phyloP scores from a whole-genome alignment of 345 rosid species.

The Passiflora organensis region DNA sequence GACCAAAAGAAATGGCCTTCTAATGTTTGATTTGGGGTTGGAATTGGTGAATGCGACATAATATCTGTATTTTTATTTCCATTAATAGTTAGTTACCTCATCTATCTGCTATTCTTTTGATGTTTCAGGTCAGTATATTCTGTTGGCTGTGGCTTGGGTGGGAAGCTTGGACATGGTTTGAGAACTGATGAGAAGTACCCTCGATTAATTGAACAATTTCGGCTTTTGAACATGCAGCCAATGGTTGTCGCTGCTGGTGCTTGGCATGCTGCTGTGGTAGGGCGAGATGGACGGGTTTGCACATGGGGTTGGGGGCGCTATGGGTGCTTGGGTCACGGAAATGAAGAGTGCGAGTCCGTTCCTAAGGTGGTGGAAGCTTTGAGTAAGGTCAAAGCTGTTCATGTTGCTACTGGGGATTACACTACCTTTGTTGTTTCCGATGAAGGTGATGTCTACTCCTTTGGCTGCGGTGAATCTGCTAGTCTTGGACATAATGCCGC shows the following conservation, averaged over 20 bases:
- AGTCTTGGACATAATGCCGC: constrained; percentile 77
- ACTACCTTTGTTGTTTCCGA: constrained; percentile 86
- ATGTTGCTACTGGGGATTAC: constrained; percentile 88
- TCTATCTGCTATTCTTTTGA: too few species aligned
- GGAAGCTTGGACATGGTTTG: constrained; percentile 93
- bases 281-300: constrained; percentile 86
- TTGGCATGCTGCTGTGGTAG: constrained; percentile 98
- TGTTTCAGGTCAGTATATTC: constrained; percentile 83
- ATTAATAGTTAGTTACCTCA: too few species aligned
- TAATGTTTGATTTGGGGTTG: too few species aligned
- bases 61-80: too few species aligned
- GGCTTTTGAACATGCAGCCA: constrained; percentile 69
- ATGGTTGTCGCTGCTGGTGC: constrained; percentile 89
- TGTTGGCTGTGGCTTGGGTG: constrained; percentile 97
- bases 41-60: too few species aligned
- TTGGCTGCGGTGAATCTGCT: constrained; percentile 89
- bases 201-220: constrained; percentile 76
- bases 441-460: constrained; percentile 88
- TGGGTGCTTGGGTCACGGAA: constrained; percentile 98
- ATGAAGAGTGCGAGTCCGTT: constrained; percentile 67
- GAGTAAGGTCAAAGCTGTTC: constrained; percentile 66
- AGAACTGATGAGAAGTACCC: constrained; percentile 77
- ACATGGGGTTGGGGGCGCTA: constrained; percentile 99
- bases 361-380: constrained; percentile 84
- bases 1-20: too few species aligned